Base-by-base conservation (phyloP, 2,329 filamentous ascomycete genomes). In the Dactylellina leptospora region DNA sequence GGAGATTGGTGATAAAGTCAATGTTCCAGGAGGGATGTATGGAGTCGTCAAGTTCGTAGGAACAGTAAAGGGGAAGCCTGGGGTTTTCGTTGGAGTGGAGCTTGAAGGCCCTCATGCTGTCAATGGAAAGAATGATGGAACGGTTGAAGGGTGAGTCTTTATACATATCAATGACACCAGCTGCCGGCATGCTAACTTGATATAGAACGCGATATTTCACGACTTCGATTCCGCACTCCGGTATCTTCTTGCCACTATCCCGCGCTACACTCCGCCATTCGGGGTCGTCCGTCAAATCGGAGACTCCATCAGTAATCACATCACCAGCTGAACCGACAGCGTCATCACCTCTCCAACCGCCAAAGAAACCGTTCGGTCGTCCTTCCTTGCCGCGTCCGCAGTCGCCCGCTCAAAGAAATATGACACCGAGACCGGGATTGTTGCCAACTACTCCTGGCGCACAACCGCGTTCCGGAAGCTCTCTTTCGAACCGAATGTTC, bases 51-150 rank as follows among this genome's bases (percentile, higher is more conserved):
- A 90, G 79, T 99, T 96, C 78, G 83, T 97, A 73, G 95, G 95
- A 45, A 83, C 84, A 38, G 93, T 99, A 40, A 86, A 88, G 76
- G 93, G 93, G 74, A 97, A 96, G 83, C 92, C 90, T 76, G 95
- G 95, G 54, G 86, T 86, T 18, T 99, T 99, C 83, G 92, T 91
- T 28, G 95, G 95, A 47, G 91, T 99, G 33, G 95, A 99, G 80
- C 84, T 99, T 74, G 87, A 89, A 77, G 83, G 86, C 58, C 90
- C 96, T 75, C 96, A 89, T 82, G 90, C 92, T 30, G 80, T 84
- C 55, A 87, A 90, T 78, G 95, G 95, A 30, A 99, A 99, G 84
- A 99, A 99, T 78, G 96, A 86, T 77, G 95, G 95, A 74, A 93
- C 96, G 80, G 95, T 97, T 60, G 93, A 97, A 76, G 95, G 93